Conservation (phyloP, 2,329 filamentous ascomycete genomes). For the Aschersonia sp. region DNA sequence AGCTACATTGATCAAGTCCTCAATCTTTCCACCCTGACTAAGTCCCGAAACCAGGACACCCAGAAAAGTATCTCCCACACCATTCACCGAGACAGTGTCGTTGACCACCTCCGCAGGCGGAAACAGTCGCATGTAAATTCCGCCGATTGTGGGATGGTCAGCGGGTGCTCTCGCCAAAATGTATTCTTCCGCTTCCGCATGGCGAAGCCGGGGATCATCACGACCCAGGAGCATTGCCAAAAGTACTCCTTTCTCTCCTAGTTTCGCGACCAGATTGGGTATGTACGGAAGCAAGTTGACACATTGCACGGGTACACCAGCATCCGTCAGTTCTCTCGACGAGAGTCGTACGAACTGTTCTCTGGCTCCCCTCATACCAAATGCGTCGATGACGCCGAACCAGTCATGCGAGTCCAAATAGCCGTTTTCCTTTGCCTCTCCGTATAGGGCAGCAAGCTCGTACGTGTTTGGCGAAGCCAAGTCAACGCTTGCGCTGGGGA, state of each 20-base stretch:
- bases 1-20: slow-evolving; percentile 60
- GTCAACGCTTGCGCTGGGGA: slow-evolving; percentile 49
- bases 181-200: slow-evolving; percentile 48
- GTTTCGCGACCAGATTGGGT: slow-evolving; percentile 70
- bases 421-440: slow-evolving; percentile 47
- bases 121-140: slow-evolving; percentile 68
- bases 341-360: slow-evolving; percentile 60
- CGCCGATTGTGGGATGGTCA: slow-evolving; percentile 43
- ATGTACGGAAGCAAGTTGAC: slow-evolving; percentile 82
- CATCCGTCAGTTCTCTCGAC: slow-evolving; percentile 51
- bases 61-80: slow-evolving; percentile 84
- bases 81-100: slow-evolving; percentile 80
- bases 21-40: slow-evolving; percentile 38
- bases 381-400: slow-evolving; percentile 67
- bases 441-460: slow-evolving; percentile 70
- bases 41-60: slow-evolving; percentile 73
- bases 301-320: slow-evolving; percentile 69
- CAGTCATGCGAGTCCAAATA: slow-evolving; percentile 58
- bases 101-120: slow-evolving; percentile 50
- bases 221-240: slow-evolving; percentile 54
- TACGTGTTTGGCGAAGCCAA: slow-evolving; percentile 71
- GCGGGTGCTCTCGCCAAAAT: slow-evolving; percentile 51
- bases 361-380: slow-evolving; percentile 62
- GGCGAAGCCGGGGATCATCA: slow-evolving; percentile 52
- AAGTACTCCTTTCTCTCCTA: slow-evolving; percentile 63